These are phyloP conservation scores for Lactarius trivialis DNA, from an alignment of 768 basidiomycete species.

Conservation along the genomic window DNA sequence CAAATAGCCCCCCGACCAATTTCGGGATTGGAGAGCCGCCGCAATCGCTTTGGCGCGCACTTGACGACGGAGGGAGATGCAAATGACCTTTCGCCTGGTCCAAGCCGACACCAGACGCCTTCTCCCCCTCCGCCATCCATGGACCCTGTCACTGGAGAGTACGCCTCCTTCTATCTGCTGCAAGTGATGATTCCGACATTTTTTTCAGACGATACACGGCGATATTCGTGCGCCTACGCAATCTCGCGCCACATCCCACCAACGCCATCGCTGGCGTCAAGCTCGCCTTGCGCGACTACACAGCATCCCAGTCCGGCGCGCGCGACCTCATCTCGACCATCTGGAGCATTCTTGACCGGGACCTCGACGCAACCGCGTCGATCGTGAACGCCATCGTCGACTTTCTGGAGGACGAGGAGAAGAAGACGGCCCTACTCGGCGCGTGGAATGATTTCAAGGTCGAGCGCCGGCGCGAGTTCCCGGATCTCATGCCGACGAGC, in stretches of 20 bases:
- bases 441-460: conserved; percentile 83
- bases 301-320: conserved; percentile 67
- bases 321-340: conserved; percentile 82
- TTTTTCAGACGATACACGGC: conserved; percentile 53
- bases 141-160: conserved; percentile 54
- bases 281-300: conserved; percentile 74
- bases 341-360: conserved; percentile 67
- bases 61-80: conserved; percentile 39
- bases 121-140: conserved; percentile 36
- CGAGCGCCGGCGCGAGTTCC: conserved; percentile 86
- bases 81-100: conserved; percentile 15
- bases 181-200: neutral
- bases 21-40: conserved; percentile 38
- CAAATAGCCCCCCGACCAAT: conserved; percentile 26
- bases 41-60: conserved; percentile 56
- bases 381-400: conserved; percentile 71
- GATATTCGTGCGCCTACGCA: conserved; percentile 57
- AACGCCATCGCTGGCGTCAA: conserved; percentile 57
- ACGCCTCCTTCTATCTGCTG: conserved; percentile 25
- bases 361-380: conserved; percentile 68
- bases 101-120: conserved; percentile 30
- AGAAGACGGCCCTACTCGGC: conserved; percentile 63
- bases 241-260: conserved; percentile 49
- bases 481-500: conserved; percentile 57
- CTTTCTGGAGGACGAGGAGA: conserved; percentile 76